Base-by-base conservation (phyloP, 768 basidiomycete genomes). In the Boletus subcaerulescens region DNA sequence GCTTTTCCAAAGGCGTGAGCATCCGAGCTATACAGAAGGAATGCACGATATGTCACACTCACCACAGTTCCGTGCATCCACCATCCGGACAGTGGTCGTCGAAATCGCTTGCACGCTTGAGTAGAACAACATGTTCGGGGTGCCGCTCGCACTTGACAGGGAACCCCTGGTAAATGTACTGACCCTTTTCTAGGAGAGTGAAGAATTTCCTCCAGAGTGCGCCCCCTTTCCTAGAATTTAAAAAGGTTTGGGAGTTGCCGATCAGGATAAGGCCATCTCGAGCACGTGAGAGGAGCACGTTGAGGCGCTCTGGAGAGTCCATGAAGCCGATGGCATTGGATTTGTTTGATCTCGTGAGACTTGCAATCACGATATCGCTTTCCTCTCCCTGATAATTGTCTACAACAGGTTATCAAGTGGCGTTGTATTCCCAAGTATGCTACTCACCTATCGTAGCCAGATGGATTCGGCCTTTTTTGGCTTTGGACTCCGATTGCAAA, bases 351-450 rank as follows among this genome's bases (percentile, higher is more conserved):
- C 87, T 65, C 0, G 83, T 85, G 12, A 89, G 67, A 7, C 79
- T 81, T 7, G 76, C 74, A 24, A 89, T 70, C 20, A 89, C 84
- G 47, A 89, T 82, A 24, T 87, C 77, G 49, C 83, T 82, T 63
- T 89, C 86, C 60, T 89, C 87, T 11, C 87, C 87, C 59, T 89
- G 87, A 56, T 87, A 89, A 60, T 89, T 89, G 56, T 89, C 87
- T 87, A 51, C 11, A 17, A 13, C n/a, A 13, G 3, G 5, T 13
- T 10, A n/a, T 38, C 26, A 15, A 18, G 41, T 6, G 3, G 6
- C 18, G 11, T 17, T 33, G 12, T 3, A n/a, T 36, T 11, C 22
- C 5, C 43, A 7, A 13, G 2, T 1, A 12, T 39, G 4, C 40
- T 17, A 1, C 73, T 24, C 53, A 85, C 87, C 87, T 11, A 89